A percentile compares a stretch with the other conserved stretches of the same genome.
phyloP scores from a whole-genome alignment of 768 basidiomycete genomes.

The Lyophyllum shimeji region DNA sequence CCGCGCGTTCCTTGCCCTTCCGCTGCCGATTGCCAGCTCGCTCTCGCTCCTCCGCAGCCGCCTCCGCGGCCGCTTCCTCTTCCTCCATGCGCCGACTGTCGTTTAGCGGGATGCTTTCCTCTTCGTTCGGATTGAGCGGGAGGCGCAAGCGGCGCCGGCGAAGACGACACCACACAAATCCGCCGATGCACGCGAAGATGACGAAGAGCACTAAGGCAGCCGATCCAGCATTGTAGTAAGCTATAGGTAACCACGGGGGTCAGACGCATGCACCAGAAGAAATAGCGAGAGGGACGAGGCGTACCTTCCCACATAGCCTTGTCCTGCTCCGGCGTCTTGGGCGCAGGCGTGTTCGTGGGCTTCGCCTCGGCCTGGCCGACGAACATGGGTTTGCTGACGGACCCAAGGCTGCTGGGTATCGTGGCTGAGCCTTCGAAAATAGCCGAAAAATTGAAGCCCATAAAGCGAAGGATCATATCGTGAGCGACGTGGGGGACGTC shows the following conservation, averaged over 20 bases:
- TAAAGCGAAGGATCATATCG: slow-evolving; percentile 99
- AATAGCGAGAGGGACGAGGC: slow-evolving; percentile 13
- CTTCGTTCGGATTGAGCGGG: slow-evolving; percentile 35
- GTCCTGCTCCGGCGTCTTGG: slow-evolving; percentile 69
- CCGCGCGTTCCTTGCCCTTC: slow-evolving; percentile 52
- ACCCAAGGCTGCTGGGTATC: slow-evolving; percentile 81
- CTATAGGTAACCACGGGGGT: slow-evolving; percentile 34
- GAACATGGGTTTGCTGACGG: slow-evolving; percentile 64
- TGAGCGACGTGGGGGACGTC: slow-evolving; percentile 88
- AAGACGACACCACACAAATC: slow-evolving; percentile 79
- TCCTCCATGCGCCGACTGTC: slow-evolving; percentile 43
- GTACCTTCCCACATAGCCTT: slow-evolving; percentile 91
- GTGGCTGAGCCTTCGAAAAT: slow-evolving; percentile 78
- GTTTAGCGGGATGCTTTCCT: slow-evolving; percentile 75
- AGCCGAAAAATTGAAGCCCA: slow-evolving; percentile 84
- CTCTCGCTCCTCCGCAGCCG: slow-evolving; percentile 30
- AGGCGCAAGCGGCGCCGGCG: slow-evolving; percentile 45
- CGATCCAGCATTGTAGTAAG: slow-evolving; percentile 94
- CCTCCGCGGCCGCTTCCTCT: slow-evolving; percentile 31
- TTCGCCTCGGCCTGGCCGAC: slow-evolving; percentile 41
- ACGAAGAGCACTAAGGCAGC: slow-evolving; percentile 82
- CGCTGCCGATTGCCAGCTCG: slow-evolving; percentile 21
- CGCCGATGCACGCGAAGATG: slow-evolving; percentile 62
- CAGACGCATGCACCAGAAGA: background rate
- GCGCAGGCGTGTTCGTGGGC: slow-evolving; percentile 33